Percentiles rank a stretch among this genome's conserved stretches.
These are phyloP conservation scores for Epichloe amarillans DNA, from an alignment of 2,329 filamentous ascomycete genomes.

Conservation along the genomic window DNA sequence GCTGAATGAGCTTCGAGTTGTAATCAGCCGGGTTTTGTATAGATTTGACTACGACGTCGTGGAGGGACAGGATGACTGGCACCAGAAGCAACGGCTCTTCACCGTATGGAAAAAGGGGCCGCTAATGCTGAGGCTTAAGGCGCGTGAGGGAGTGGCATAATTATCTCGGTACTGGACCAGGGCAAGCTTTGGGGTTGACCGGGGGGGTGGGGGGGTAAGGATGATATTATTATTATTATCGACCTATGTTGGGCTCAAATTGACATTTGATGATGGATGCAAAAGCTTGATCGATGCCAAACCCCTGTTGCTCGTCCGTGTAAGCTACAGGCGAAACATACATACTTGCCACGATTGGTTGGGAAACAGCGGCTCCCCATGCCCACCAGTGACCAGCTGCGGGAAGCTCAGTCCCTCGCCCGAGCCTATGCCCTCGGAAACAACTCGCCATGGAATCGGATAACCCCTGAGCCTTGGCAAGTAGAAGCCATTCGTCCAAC, in stretches of 20 bases:
- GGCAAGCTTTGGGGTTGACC: too few relatives aligned
- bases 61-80: slow-evolving; percentile 15
- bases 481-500: background rate
- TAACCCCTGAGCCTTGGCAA: background rate
- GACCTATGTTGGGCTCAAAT: too few relatives aligned
- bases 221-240: too few relatives aligned
- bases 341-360: too few relatives aligned
- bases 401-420: background rate
- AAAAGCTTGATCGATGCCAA: too few relatives aligned
- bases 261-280: too few relatives aligned
- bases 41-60: slow-evolving; percentile 27
- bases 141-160: background rate
- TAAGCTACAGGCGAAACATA: too few relatives aligned
- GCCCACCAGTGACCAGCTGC: too few relatives aligned
- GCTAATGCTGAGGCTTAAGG: slow-evolving; percentile 5
- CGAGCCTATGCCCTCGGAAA: background rate
- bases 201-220: too few relatives aligned
- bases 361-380: too few relatives aligned
- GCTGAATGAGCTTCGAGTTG: slow-evolving; percentile 33
- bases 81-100: slow-evolving; percentile 9
- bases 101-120: slow-evolving; percentile 11
- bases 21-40: slow-evolving; percentile 29
- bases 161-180: too few relatives aligned
- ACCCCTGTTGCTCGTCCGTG: too few relatives aligned
- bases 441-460: background rate